Conservation (phyloP, 495 filamentous ascomycete species). For the Penicillium alfredii region DNA sequence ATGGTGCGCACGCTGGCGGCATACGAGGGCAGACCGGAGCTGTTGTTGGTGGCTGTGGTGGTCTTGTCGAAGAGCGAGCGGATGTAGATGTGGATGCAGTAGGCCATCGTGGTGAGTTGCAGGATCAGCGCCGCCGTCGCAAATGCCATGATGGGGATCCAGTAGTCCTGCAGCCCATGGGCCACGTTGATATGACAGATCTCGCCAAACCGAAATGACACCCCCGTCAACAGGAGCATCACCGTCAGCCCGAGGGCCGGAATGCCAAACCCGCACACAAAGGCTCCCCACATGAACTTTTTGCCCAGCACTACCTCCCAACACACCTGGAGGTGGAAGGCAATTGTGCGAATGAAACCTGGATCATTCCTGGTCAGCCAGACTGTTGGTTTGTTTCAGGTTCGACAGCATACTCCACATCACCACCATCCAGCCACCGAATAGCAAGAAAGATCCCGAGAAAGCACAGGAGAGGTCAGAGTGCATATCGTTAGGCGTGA, state of each 20-base stretch:
- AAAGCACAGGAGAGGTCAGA: slow-evolving; percentile 75
- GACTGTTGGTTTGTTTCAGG: too few relatives aligned
- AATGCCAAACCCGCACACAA: slow-evolving; percentile 76
- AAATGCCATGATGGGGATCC: slow-evolving; percentile 81
- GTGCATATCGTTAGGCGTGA: slow-evolving; percentile 92
- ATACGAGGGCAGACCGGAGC: slow-evolving; percentile 72
- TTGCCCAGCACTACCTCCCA: slow-evolving; percentile 88
- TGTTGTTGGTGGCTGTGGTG: slow-evolving; percentile 52
- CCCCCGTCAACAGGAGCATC: slow-evolving; percentile 78
- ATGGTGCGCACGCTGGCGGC: slow-evolving; percentile 72
- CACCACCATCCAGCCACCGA: slow-evolving; percentile 75
- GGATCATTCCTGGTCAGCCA: too few relatives aligned
- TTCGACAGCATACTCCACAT: too few relatives aligned
- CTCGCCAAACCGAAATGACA: slow-evolving; percentile 86
- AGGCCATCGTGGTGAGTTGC: slow-evolving; percentile 79
- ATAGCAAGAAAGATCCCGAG: slow-evolving; percentile 76
- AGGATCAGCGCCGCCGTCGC: slow-evolving; percentile 70
- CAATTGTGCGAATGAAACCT: slow-evolving; percentile 83
- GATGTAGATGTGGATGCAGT: slow-evolving; percentile 93
- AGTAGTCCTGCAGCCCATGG: slow-evolving; percentile 75
- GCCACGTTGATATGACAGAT: slow-evolving; percentile 90
- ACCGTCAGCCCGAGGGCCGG: slow-evolving; percentile 65
- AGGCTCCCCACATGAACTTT: slow-evolving; percentile 84
- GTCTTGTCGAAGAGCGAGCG: slow-evolving; percentile 68
- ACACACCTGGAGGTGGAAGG: slow-evolving; percentile 94